phyloP scores from a whole-genome alignment of 1,139 yeast genomes.

The Maudiozyma humilis region DNA sequence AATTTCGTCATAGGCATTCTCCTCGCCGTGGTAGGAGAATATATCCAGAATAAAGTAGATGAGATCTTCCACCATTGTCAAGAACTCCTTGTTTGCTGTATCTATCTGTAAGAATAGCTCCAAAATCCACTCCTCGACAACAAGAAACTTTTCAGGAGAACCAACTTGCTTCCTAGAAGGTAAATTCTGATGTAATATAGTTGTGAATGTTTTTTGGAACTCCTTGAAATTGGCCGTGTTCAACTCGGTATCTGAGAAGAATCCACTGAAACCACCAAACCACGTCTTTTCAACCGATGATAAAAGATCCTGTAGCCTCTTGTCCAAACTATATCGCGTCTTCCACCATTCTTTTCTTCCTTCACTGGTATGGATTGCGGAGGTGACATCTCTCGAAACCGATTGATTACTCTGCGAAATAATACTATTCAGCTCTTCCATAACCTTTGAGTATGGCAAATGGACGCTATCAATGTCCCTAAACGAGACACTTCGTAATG shows the following conservation, averaged over 20 bases:
- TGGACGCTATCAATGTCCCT: constrained; percentile 40
- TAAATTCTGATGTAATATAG: constrained; percentile 31
- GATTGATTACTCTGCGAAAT: constrained; percentile 54
- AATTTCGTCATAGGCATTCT: constrained; percentile 55
- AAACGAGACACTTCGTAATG: constrained; percentile 45
- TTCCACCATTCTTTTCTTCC: constrained; percentile 77
- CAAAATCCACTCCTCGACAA: constrained; percentile 44
- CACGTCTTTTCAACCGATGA: constrained; percentile 53
- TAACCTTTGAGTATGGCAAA: constrained; percentile 42
- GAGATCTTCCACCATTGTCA: constrained; percentile 52
- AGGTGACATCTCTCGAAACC: constrained; percentile 46
- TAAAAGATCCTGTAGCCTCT: constrained; percentile 46
- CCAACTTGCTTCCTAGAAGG: constrained; percentile 34
- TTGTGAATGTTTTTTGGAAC: constrained; percentile 37
- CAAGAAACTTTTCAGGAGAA: constrained; percentile 27
- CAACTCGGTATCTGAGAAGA: constrained; percentile 38
- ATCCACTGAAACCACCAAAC: constrained; percentile 73
- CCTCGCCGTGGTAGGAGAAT: constrained; percentile 54
- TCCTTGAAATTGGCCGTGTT: constrained; percentile 29
- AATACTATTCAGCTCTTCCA: constrained; percentile 40
- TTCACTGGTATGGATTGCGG: constrained; percentile 41
- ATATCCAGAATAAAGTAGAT: constrained; percentile 54
- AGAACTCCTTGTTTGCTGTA: constrained; percentile 27
- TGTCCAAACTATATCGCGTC: constrained; percentile 54
- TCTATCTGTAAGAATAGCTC: constrained; percentile 47